Base-by-base conservation (phyloP, 441 rosid genomes). In the Bruguiera hainesii region DNA sequence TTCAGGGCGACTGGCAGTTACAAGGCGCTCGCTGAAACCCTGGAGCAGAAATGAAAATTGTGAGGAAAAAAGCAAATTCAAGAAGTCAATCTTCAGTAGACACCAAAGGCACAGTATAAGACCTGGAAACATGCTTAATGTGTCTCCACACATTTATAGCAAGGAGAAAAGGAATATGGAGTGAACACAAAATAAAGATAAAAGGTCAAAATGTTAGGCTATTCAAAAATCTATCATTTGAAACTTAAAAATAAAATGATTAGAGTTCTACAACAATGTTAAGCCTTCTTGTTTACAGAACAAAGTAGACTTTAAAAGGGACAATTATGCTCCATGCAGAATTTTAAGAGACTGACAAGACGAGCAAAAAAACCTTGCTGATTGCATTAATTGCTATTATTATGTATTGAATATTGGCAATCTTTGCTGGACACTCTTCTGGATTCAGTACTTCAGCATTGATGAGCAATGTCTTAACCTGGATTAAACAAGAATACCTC, bases 1-100 rank as follows among this genome's bases (percentile, higher is more conserved):
- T 70, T 79, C 79, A 60, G 99, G 99, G 70, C 97, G 97, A 73
- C 96, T 88, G n/a, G 82, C 80, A 33, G 89, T 91, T 56, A 84
- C 97, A 76, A 89, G 96, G 60, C 91, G 97, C 81, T 87, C 98
- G 30, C 83, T 91, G 77, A 91, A 91, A 58, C 97, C 97, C 97
- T 91, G 87, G 65, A 78, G 70, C 63, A 76, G 48, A 78, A 73
- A 56, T 31, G 7, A 71, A 73, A 53, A 70, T 66, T 62, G 66
- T 72, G 63, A 72, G 71, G 56, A 71, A 61, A 77, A 61, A 56
- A 56, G 29, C 57, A 74, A 64, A 10, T 63, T 11, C 28, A 53
- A 10, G 28, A 56, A 69, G 26, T 35, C 58, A 64, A 29, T 33
- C 20, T 26, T 21, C 21, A 64, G 52, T 58, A 63, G 57, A 35